Evolutionary conservation across 495 filamentous ascomycete genomes (phyloP), one percentile per base, ranked within the genome.

Genomic region (Cairneyella variabilis): DNA sequence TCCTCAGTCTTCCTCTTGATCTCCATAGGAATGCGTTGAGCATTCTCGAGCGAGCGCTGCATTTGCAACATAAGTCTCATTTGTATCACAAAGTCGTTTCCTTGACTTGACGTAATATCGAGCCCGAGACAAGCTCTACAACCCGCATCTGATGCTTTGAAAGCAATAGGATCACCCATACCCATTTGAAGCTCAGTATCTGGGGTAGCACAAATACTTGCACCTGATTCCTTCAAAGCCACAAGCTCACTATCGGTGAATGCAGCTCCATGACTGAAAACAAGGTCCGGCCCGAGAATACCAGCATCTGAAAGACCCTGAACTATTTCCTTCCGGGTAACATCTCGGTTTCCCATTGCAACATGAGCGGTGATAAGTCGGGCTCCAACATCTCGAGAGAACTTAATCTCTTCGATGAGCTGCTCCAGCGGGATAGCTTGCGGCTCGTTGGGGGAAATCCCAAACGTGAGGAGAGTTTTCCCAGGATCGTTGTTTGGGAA

Each of bases 121-220:
- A n/a, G n/a, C n/a, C n/a, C n/a, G n/a, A n/a, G n/a, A n/a, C n/a
- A n/a, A n/a, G n/a, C n/a, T n/a, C n/a, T n/a, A n/a, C n/a, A n/a
- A n/a, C n/a, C n/a, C n/a, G n/a, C n/a, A n/a, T n/a, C n/a, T n/a
- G n/a, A n/a, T n/a, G n/a, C n/a, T n/a, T n/a, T n/a, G n/a, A n/a
- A 17, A 67, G 46, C 46, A 34, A 34, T 37, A 12, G 46, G 46
- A 6, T 18, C 6, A 7, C 46, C 46, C 6, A 51, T 32, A 8
- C n/a, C 63, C 63, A 65, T 76, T 42, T 74, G 69, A 23, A 71
- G 45, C 44, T 76, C 72, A 3, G 69, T 71, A n/a, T 64, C 63
- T 6, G 71, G 71, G 3, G 71, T 74, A 3, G 65, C 55, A 1
- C 65, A 71, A 30, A 74, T 64, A 41, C 8, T 7, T 8, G 18